These are phyloP conservation scores for Brassica incana DNA, from an alignment of 345 rosid species.

Conservation along the genomic window DNA sequence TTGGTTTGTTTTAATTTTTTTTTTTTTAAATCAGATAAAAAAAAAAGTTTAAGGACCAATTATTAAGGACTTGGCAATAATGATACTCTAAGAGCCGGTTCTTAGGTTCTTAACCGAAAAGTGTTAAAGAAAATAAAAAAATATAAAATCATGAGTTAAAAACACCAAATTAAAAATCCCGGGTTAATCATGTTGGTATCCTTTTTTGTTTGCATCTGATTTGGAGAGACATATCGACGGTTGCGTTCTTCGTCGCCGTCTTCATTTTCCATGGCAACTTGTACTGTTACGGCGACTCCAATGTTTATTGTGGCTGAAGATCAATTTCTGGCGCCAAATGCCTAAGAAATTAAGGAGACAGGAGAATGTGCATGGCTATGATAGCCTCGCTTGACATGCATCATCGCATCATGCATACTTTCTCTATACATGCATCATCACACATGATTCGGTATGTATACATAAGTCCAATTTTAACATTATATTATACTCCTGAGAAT, in stretches of 20 bases:
- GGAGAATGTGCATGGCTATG: not conserved
- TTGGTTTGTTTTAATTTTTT: too few species aligned
- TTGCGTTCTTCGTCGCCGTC: not conserved
- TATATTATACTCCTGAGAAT: too few species aligned
- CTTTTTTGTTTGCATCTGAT: not conserved
- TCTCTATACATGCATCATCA: constrained; percentile 81
- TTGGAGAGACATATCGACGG: not conserved
- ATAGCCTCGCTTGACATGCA: not conserved
- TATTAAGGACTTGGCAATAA: too few species aligned
- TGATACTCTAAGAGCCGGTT: too few species aligned
- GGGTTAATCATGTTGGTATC: too few species aligned
- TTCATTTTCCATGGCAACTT: not conserved
- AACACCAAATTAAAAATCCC: too few species aligned
- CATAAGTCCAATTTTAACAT: too few species aligned
- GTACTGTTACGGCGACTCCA: not conserved
- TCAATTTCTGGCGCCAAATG: not conserved
- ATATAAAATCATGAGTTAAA: too few species aligned
- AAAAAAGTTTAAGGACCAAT: too few species aligned
- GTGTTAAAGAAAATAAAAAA: too few species aligned
- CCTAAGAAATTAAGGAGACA: not conserved
- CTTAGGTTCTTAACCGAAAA: too few species aligned
- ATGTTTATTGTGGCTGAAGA: not conserved
- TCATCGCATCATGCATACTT: constrained; percentile 51
- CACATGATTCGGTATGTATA: constrained; percentile 77
- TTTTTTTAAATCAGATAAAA: too few species aligned